Conservation (phyloP, 2,329 filamentous ascomycete genomes). For the Macrophomina pseudophaseolina region DNA sequence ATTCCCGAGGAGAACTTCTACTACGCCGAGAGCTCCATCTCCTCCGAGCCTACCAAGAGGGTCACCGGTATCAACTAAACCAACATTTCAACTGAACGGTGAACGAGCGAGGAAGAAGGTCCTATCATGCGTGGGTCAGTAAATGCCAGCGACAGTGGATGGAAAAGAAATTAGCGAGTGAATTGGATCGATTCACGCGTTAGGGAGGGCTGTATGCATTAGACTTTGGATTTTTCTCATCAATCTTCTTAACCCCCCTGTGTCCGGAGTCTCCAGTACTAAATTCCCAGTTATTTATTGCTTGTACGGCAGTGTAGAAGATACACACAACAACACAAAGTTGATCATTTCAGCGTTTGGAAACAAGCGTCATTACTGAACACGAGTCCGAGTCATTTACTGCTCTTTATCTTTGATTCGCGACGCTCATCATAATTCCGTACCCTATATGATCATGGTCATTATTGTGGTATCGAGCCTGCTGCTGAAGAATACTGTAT, state of each 20-base stretch:
- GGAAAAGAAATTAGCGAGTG: constrained; percentile 12
- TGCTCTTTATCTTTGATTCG: not conserved
- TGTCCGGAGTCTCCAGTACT: constrained; percentile 18
- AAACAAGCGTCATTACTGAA: not conserved
- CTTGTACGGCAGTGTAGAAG: constrained; percentile 1
- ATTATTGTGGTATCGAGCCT: too few species aligned
- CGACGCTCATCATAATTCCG: too few species aligned
- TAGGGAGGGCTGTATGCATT: constrained; percentile 23
- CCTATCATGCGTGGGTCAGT: not conserved
- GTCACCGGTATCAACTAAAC: constrained; percentile 24
- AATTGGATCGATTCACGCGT: constrained; percentile 12
- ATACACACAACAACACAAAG: not conserved
- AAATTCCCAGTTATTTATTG: constrained; percentile 24
- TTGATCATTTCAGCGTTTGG: not conserved
- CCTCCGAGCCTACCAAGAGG: constrained; percentile 6
- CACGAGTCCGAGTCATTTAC: not conserved
- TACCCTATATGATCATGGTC: too few species aligned
- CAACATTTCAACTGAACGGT: not conserved
- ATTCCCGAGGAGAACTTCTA: constrained; percentile 93
- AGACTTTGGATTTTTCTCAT: constrained; percentile 24
- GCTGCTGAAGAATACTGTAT: too few species aligned
- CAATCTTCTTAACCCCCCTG: constrained; percentile 7
- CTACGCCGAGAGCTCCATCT: constrained; percentile 51
- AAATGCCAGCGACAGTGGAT: not conserved
- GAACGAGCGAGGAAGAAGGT: constrained; percentile 1